A percentile compares a stretch with the other conserved stretches of the same genome.
phyloP scores from a whole-genome alignment of 768 basidiomycete genomes.

The Auricularia sp. region DNA sequence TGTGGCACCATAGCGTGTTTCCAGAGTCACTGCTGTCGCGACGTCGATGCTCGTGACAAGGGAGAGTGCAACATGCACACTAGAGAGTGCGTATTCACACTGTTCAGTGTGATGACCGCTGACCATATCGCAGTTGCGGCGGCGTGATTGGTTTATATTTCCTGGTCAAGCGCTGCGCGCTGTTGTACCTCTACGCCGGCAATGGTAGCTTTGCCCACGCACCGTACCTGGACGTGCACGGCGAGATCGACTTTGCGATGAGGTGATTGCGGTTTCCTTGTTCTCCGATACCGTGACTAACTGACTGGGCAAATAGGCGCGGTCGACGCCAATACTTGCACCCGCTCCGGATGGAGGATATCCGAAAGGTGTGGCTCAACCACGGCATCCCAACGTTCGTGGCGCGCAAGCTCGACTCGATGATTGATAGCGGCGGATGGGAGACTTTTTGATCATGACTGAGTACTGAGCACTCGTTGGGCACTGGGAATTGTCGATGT shows the following conservation, averaged over 20 bases:
- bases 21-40: conserved; percentile 86
- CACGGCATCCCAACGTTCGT: conserved; percentile 86
- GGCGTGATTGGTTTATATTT: conserved; percentile 85
- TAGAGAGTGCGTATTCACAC: conserved; percentile 59
- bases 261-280: conserved; percentile 38
- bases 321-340: conserved; percentile 86
- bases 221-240: conserved; percentile 90
- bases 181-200: conserved; percentile 79
- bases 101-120: background rate
- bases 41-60: conserved; percentile 45
- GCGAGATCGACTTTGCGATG: conserved; percentile 88
- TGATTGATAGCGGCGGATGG: conserved; percentile 89
- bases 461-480: too few relatives aligned
- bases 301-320: conserved; percentile 38
- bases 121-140: conserved; percentile 54
- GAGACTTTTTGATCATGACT: conserved; percentile 48
- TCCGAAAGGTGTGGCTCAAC: conserved; percentile 81
- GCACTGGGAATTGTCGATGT: too few relatives aligned
- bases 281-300: conserved; percentile 1
- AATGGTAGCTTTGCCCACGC: conserved; percentile 84
- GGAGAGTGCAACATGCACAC: conserved; percentile 97
- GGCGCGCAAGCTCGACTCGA: conserved; percentile 79
- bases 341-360: conserved; percentile 78
- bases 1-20: conserved; percentile 85
- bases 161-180: conserved; percentile 82